These are phyloP conservation scores for Alloteropsis angusta DNA, from an alignment of 202 grass and related monocot species.

Conservation along the genomic window DNA sequence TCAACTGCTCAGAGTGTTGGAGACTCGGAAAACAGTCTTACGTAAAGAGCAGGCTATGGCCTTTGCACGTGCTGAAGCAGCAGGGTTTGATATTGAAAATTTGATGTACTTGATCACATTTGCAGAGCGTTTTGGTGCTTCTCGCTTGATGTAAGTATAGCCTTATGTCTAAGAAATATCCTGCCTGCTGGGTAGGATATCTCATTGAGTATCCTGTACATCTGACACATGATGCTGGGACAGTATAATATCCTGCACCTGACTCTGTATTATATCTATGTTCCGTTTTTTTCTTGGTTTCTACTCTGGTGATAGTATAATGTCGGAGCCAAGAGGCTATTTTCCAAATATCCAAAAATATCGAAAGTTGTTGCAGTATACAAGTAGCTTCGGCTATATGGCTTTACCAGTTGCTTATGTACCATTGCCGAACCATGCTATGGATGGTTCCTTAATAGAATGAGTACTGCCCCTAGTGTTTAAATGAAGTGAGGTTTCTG, in stretches of 20 bases:
- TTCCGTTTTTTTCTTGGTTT: neutral
- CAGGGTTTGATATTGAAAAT: constrained; percentile 88
- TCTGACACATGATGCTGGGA: neutral
- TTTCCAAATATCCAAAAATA: constrained; percentile 5
- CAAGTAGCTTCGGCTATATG: neutral
- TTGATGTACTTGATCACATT: constrained; percentile 68
- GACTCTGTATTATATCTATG: neutral
- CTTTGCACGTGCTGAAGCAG: constrained; percentile 87
- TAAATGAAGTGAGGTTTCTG: neutral
- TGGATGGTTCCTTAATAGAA: neutral
- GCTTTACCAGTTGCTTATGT: neutral
- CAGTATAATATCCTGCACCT: neutral
- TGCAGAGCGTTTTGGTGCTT: constrained; percentile 79
- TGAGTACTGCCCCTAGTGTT: neutral
- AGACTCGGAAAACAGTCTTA: constrained; percentile 73
- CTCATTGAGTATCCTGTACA: neutral
- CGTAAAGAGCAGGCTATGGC: constrained; percentile 98
- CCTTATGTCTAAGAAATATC: neutral
- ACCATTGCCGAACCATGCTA: neutral
- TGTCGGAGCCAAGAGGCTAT: neutral
- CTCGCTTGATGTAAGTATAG: constrained; percentile 69
- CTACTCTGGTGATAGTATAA: neutral
- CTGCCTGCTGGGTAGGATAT: neutral
- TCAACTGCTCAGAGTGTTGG: constrained; percentile 82
- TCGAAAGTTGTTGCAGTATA: neutral